Conservation (phyloP, 1,284 basidiomycete species). For the Spongispora temasekensis region DNA sequence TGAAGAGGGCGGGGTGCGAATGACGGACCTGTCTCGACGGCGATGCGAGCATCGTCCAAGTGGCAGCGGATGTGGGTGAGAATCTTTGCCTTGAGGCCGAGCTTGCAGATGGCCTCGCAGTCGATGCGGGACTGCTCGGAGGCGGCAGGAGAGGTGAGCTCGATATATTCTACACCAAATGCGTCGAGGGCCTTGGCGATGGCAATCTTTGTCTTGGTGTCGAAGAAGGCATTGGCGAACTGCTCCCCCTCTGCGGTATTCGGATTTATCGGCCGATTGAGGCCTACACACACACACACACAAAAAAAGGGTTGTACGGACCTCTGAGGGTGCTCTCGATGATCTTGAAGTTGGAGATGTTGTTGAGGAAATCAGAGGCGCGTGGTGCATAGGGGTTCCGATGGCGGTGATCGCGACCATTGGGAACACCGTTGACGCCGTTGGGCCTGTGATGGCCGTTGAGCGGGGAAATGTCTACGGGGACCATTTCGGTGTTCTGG, state of each 20-base stretch:
- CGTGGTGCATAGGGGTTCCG: slow-evolving; percentile 85
- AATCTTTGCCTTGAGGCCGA: slow-evolving; percentile 96
- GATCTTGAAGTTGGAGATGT: slow-evolving; percentile 93
- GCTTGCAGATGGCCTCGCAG: slow-evolving; percentile 99
- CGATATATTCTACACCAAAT: slow-evolving; percentile 99
- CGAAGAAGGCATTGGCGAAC: slow-evolving; percentile 99
- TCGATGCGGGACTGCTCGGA: slow-evolving; percentile 95
- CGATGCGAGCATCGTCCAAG: slow-evolving; percentile 99
- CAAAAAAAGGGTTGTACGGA: slow-evolving; percentile 36
- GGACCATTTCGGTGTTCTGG: slow-evolving; percentile 25
- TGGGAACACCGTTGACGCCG: slow-evolving; percentile 34
- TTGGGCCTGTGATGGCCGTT: slow-evolving; percentile 19
- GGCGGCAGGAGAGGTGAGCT: slow-evolving; percentile 97
- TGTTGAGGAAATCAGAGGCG: slow-evolving; percentile 90
- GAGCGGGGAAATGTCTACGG: slow-evolving; percentile 14
- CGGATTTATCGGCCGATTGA: slow-evolving; percentile 13
- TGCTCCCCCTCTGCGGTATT: slow-evolving; percentile 87
- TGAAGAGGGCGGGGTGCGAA: slow-evolving; percentile 1
- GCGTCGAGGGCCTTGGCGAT: slow-evolving; percentile 97
- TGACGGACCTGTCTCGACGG: slow-evolving; percentile 88
- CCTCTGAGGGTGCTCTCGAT: slow-evolving; percentile 97
- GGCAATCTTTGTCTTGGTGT: slow-evolving; percentile 99
- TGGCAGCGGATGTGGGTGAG: slow-evolving; percentile 99
- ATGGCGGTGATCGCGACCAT: slow-evolving; percentile 42
- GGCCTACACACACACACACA: neutral